These are phyloP conservation scores for Tagetes patula DNA, from an alignment of 129 eudicot species.

Conservation along the genomic window DNA sequence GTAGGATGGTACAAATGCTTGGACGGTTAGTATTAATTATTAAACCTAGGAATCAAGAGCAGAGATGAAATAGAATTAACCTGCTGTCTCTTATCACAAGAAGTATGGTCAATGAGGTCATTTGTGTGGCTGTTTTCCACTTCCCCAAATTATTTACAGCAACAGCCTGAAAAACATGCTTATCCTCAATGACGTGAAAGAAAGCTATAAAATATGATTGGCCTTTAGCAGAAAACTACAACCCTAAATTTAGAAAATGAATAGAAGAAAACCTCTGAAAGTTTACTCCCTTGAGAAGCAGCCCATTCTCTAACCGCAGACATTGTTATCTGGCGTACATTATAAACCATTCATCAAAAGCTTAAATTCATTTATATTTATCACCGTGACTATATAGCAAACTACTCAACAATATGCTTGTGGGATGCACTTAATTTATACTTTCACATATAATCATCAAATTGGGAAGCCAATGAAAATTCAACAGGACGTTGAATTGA, in stretches of 20 bases:
- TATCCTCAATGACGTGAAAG: neutral
- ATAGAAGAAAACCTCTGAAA: conserved; percentile 61
- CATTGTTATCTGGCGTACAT: conserved; percentile 52
- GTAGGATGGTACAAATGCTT: neutral
- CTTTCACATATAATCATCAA: neutral
- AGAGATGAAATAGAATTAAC: conserved; percentile 29
- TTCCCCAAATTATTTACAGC: conserved; percentile 97
- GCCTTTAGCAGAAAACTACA: neutral
- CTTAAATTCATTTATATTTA: neutral
- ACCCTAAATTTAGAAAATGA: neutral
- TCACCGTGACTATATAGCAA: conserved; percentile 8
- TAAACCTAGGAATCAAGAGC: neutral
- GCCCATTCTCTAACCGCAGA: conserved; percentile 76
- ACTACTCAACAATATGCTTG: neutral
- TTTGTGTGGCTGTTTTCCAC: conserved; percentile 99
- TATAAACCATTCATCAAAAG: neutral
- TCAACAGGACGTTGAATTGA: neutral
- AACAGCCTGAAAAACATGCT: conserved; percentile 69
- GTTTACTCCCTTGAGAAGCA: conserved; percentile 77
- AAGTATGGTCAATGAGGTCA: conserved; percentile 81
- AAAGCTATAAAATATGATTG: neutral
- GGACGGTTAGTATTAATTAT: neutral
- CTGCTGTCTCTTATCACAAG: conserved; percentile 82
- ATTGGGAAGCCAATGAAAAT: neutral
- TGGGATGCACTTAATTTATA: neutral